Evolutionary conservation across 345 rosid species (phyloP).

Genomic region (Excoecaria agallocha): DNA sequence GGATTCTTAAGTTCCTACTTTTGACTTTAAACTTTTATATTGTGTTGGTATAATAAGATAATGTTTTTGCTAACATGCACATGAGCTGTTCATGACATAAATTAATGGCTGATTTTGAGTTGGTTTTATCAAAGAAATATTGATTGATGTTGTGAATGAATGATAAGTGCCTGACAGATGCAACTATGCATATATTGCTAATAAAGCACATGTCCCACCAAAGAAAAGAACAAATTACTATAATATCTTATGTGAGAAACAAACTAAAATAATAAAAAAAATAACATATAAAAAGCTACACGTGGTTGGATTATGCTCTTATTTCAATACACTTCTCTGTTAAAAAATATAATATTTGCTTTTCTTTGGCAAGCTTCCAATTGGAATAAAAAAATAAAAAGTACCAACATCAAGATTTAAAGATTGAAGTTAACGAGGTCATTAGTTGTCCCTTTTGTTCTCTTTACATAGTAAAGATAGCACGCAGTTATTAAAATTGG

Average conservation of each 20-base stretch:
- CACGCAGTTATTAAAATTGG: no score
- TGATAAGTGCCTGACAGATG: constrained; percentile 20
- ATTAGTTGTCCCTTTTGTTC: not conserved
- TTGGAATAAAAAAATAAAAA: no score
- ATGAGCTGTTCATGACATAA: constrained; percentile 16
- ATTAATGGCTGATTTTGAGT: constrained; percentile 17
- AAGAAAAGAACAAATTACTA: not conserved
- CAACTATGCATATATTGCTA: constrained; percentile 6
- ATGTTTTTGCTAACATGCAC: no score
- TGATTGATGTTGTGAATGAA: not conserved
- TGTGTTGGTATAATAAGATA: no score
- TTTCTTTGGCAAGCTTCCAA: no score
- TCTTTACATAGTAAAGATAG: not conserved
- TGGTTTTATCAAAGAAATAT: constrained; percentile 1
- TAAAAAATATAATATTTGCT: not conserved
- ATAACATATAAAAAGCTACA: constrained; percentile 12
- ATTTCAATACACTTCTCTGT: constrained; percentile 22
- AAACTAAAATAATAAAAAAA: not conserved
- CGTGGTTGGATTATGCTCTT: constrained; percentile 33
- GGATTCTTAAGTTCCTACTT: not conserved
- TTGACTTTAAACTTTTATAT: not conserved
- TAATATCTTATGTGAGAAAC: not conserved
- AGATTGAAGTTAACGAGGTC: not conserved
- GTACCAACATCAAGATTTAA: no score
- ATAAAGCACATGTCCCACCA: constrained; percentile 11